Base-by-base conservation (phyloP, 2,329 filamentous ascomycete species). In the Colletotrichum tanaceti region DNA sequence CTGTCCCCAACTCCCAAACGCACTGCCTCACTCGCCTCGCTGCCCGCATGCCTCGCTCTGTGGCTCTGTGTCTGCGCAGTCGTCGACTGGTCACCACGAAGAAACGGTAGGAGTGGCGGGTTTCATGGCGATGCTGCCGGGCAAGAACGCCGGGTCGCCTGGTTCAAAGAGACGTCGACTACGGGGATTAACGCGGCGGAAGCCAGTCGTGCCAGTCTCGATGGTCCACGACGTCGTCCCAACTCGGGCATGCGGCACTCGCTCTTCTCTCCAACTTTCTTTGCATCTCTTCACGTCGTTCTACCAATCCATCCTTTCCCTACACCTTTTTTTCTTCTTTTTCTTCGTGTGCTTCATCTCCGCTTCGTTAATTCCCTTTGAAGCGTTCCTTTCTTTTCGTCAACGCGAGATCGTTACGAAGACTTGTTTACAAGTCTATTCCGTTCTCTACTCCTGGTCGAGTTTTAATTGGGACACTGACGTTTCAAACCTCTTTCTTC, bases 381-480 rank as follows among this genome's bases (percentile, higher is more conserved):
- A 38, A 63, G 58, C 62, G 38, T 71, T 70, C 28, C 58, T 66
- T 62, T 68, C 58, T 44, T 60, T 43, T 52, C 53, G 41, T 63
- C 43, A n/a, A 64, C 47, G 44, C 41, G n/a, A 38, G 28, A n/a
- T 47, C 35, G 54, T 63, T 41, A 18, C 63, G 46, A 62, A 28
- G 44, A 62, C 50, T 63, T 58, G 58, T 64, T 53, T 49, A 59
- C 50, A 39, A 54, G 58, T 64, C 52, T 64, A 55, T 63, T 69
- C 53, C 63, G 28, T 53, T 63, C 66, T 59, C 58, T 71, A 69
- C 50, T 71, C 57, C 64, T 58, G 57, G 59, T 52, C 49, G 63
- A 64, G 61, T 68, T 60, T 61, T 24, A 16, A 9, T 41, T 49
- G n/a, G 55, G 14, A 16, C 47, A 18, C 24, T 22, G 16, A 22